Base-by-base conservation (phyloP, 176 grass and related monocot genomes). In the Pontederia paniculata region DNA sequence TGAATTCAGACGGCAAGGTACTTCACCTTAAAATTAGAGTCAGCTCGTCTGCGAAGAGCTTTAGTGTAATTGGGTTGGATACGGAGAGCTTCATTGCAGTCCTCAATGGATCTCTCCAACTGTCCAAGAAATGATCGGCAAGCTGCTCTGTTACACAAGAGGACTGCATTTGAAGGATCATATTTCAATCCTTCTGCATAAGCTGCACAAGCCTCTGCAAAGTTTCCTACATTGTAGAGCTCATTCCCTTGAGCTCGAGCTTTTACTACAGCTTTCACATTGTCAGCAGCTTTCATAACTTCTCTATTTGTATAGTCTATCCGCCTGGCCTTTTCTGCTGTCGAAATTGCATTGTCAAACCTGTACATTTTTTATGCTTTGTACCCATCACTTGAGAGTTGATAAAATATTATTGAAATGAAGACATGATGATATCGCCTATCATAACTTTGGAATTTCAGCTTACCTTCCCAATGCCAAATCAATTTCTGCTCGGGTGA, bases 61-160 rank as follows among this genome's bases (percentile, higher is more conserved):
- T 67, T 67, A 12, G 64, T 67, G 48, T 67, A 67, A 21, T 67
- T 67, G 9, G 64, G 64, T 54, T 53, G 64, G 12, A 67, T 52
- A 20, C 17, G 37, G 0, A 67, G 64, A 16, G 64, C 64, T 67
- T 67, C 48, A 44, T 54, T 67, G 64, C 64, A 67, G 31, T 67
- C 64, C 50, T 67, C 50, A 28, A 67, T 16, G 21, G 64, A 67
- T 52, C 53, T 67, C 17, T 20, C 50, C 48, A 23, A 54, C 17
- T 67, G 64, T 21, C 48, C 64, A 67, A 67, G 64, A 47, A 42
- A 52, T 12, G 64, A 52, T 11, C 48, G 48, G 48, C 64, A 67
- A 19, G 64, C 64, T 44, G 64, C 64, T 67, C 64, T 67, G 23
- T 67, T 67, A 21, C 64, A 67, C 20, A 53, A n/a, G 0, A 67